These are phyloP conservation scores for Boletus rex-veris DNA, from an alignment of 768 basidiomycete species.

Conservation along the genomic window DNA sequence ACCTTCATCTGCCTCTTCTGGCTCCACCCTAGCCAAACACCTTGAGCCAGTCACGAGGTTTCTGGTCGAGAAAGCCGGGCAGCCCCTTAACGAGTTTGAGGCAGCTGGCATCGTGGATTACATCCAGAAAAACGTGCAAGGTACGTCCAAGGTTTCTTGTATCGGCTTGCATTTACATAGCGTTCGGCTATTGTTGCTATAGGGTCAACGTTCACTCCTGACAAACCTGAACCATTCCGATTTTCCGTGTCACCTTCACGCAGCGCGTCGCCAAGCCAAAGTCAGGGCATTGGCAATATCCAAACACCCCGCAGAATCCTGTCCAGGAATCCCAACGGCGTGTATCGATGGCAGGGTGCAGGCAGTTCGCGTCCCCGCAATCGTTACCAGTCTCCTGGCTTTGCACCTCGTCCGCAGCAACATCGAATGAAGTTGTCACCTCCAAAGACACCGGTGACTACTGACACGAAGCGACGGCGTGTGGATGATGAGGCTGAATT, in stretches of 20 bases:
- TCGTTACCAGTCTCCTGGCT: constrained; percentile 71
- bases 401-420: constrained; percentile 52
- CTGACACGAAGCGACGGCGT: constrained; percentile 61
- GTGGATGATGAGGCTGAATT: constrained; percentile 45
- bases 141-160: constrained; percentile 29
- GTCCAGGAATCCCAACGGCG: constrained; percentile 69
- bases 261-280: constrained; percentile 23
- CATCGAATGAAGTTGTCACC: constrained; percentile 43
- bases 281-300: constrained; percentile 7
- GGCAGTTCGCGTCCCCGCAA: constrained; percentile 69
- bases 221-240: constrained; percentile 56
- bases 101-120: constrained; percentile 53
- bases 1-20: constrained; percentile 13
- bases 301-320: constrained; percentile 52
- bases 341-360: constrained; percentile 70
- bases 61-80: constrained; percentile 44
- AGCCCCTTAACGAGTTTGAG: constrained; percentile 50
- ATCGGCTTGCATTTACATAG: constrained; percentile 14
- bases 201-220: constrained; percentile 27
- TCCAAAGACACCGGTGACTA: constrained; percentile 35
- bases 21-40: constrained; percentile 38
- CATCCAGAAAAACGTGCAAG: constrained; percentile 48
- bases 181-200: constrained; percentile 7
- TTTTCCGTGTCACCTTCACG: constrained; percentile 47
- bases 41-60: constrained; percentile 48